Evolutionary conservation across 208 protist species (phyloP), one percentile per base, ranked within the genome.

Genomic region (Jaenimonas drosophilae): DNA sequence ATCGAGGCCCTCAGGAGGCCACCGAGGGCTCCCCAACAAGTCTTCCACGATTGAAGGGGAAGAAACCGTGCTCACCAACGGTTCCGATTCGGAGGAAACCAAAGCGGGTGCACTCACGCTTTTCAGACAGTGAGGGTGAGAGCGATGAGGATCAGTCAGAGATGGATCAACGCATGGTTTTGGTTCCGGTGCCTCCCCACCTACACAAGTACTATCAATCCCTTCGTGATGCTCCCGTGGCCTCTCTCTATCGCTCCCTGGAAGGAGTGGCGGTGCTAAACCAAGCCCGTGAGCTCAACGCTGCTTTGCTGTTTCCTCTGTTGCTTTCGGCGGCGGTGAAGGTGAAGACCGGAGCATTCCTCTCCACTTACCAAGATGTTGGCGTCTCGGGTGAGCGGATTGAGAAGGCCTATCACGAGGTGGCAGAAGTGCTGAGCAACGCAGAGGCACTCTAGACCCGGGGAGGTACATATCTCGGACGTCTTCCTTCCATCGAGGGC

Each of bases 241-340:
- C 55, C n/a, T 48, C 55, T 23, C 58, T 92, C 39, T 70, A 70
- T 26, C 41, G 50, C 5, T 12, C 48, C 4, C 53, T 89, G 24
- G 76, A 88, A 26, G 77, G 78, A 2, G 80, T 93, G 17, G 34
- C 76, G 19, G 64, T 93, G 16, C 29, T 93, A 51, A 93, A 93
- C 48, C 60, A 89, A 38, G 73, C 59, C 9, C 25, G 55, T 5
- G 79, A 93, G 64, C 53, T 93, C 33, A 75, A 90, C 43, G 43
- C 47, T 0, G 36, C 36, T 0, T 47, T 93, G 17, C 53, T 90
- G 2, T 84, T 93, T 41, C 81, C 71, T 0, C 54, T 93, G 49
- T 53, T 93, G 7, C 65, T 64, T 27, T 86, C 75, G 0, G 80
- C 85, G n/a, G 69, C 75, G 24, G 40, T 90, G 44, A 93, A 93